A percentile compares a stretch with the other conserved stretches of the same genome.
phyloP scores from a whole-genome alignment of 495 filamentous ascomycete species.

The Podospora sp. region DNA sequence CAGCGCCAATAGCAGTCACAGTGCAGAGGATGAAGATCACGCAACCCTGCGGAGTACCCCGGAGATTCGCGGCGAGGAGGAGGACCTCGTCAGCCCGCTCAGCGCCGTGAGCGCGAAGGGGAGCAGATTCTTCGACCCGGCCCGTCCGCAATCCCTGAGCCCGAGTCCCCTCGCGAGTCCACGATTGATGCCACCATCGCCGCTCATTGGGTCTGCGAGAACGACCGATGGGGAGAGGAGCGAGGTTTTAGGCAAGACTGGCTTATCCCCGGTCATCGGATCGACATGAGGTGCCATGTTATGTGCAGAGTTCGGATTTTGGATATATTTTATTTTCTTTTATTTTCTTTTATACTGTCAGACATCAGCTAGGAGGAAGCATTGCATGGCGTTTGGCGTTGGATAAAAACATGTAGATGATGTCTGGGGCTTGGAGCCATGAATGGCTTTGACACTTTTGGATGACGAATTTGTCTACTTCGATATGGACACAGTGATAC shows the following conservation, averaged over 20 bases:
- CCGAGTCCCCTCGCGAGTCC: conserved; percentile 16
- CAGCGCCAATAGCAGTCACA: conserved; percentile 36
- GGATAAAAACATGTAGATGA: neutral
- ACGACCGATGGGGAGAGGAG: conserved; percentile 6
- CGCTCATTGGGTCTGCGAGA: neutral
- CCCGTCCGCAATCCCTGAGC: neutral
- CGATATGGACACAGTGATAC: too few relatives aligned
- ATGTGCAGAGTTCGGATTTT: neutral
- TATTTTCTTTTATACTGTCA: neutral
- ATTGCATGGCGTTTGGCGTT: neutral
- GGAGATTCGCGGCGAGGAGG: conserved; percentile 17
- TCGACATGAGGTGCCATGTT: neutral
- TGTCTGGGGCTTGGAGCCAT: too few relatives aligned
- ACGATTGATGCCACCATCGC: conserved; percentile 1
- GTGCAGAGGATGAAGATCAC: conserved; percentile 26
- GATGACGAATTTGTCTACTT: too few relatives aligned
- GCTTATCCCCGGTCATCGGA: conserved; percentile 21
- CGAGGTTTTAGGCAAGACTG: conserved; percentile 17
- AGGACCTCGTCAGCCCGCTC: conserved; percentile 32
- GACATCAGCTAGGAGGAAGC: neutral
- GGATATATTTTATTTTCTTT: neutral
- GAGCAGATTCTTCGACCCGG: neutral
- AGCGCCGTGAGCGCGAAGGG: conserved; percentile 23
- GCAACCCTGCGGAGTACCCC: conserved; percentile 1
- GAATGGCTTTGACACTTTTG: too few relatives aligned